phyloP scores from a whole-genome alignment of 345 rosid species.

The Pistacia integerrima region DNA sequence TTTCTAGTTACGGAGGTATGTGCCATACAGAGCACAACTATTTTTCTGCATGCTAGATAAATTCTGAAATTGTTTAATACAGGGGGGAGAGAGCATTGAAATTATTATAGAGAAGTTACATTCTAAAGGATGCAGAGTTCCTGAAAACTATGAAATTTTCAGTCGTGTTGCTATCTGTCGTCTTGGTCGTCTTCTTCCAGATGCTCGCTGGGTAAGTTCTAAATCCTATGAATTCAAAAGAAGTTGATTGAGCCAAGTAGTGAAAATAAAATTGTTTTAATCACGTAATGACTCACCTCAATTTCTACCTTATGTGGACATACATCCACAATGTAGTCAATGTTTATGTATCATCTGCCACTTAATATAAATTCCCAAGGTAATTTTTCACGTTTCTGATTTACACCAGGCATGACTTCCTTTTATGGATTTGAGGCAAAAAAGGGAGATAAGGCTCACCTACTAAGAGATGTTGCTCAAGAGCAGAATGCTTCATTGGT shows the following conservation, averaged over 20 bases:
- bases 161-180: conserved; percentile 66
- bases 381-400: conserved; percentile 11
- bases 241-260: neutral
- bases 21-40: neutral
- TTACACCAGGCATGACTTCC: conserved; percentile 54
- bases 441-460: conserved; percentile 52
- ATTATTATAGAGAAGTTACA: conserved; percentile 53
- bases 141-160: conserved; percentile 50
- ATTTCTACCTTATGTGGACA: neutral
- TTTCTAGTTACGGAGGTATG: conserved; percentile 66
- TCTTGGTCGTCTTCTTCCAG: conserved; percentile 87
- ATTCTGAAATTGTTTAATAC: conserved; percentile 14
- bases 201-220: conserved; percentile 72
- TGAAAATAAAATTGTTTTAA: neutral
- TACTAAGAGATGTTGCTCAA: conserved; percentile 58
- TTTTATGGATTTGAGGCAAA: conserved; percentile 56
- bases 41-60: neutral
- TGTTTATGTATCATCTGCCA: too few relatives aligned
- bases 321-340: too few relatives aligned
- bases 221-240: neutral
- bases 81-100: conserved; percentile 76
- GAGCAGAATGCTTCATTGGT: conserved; percentile 80
- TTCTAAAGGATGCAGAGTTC: conserved; percentile 42
- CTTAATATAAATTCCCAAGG: neutral
- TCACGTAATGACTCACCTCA: neutral